A percentile compares a stretch with the other conserved stretches of the same genome.
These are phyloP conservation scores for Isoetes engelmannii DNA, from an alignment of 83 land plant species.

Conservation along the genomic window DNA sequence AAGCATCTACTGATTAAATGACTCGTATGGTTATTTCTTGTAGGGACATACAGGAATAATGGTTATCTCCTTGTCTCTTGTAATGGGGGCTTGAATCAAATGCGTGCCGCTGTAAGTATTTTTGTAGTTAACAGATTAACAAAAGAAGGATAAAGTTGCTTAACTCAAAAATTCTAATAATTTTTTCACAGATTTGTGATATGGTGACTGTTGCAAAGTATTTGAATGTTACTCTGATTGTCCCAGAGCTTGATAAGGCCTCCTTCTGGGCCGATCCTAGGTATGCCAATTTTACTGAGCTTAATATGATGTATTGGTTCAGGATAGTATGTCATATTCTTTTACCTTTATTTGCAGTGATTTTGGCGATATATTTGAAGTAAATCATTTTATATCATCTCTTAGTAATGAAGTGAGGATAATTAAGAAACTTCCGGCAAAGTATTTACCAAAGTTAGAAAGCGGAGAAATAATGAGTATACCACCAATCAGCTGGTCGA, in stretches of 20 bases:
- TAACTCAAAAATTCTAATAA: not conserved
- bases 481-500: slow-evolving; percentile 22
- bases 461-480: not conserved
- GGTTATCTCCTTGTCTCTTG: slow-evolving; percentile 21
- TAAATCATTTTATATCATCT: slow-evolving; percentile 14
- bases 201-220: slow-evolving; percentile 21
- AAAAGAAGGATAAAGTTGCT: not conserved
- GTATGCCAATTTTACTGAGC: not conserved
- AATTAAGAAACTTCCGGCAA: slow-evolving; percentile 15
- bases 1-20: not conserved
- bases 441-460: not conserved
- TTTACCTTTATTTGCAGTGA: slow-evolving; percentile 8
- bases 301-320: not conserved
- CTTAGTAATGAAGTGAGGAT: slow-evolving; percentile 21
- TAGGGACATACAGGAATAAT: slow-evolving; percentile 22
- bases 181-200: slow-evolving; percentile 14
- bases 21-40: not conserved
- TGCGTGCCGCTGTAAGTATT: slow-evolving; percentile 23
- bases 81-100: slow-evolving; percentile 19
- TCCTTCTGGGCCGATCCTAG: slow-evolving; percentile 27
- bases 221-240: slow-evolving; percentile 17
- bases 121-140: not conserved
- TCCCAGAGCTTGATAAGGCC: slow-evolving; percentile 24
- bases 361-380: slow-evolving; percentile 21
- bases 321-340: not conserved